Conservation (phyloP, 176 grass and related monocot genomes). For the Puccinellia tenuiflora region DNA sequence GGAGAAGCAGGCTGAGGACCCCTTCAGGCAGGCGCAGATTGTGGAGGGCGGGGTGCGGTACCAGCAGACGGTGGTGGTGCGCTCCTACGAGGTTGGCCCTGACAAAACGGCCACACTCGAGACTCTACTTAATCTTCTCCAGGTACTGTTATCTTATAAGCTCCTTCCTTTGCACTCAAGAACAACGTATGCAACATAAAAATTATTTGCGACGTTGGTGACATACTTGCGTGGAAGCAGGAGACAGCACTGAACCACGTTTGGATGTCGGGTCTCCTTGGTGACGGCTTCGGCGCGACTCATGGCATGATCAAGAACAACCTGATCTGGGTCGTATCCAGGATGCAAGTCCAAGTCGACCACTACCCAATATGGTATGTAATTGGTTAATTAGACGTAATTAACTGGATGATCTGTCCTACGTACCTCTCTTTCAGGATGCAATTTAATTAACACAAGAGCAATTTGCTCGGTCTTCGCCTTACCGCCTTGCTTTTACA, state of each 20-base stretch:
- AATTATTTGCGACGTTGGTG: background rate
- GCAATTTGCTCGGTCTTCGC: background rate
- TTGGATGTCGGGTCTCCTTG: constrained; percentile 67
- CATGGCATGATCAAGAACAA: constrained; percentile 67
- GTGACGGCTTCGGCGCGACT: constrained; percentile 71
- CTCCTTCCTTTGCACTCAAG: background rate
- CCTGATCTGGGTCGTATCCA: constrained; percentile 73
- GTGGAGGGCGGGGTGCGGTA: constrained; percentile 57
- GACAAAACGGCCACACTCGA: constrained; percentile 59
- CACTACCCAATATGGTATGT: constrained; percentile 57
- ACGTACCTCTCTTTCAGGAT: background rate
- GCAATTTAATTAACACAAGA: background rate
- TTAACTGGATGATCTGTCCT: background rate
- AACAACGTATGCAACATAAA: background rate
- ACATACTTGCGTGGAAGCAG: background rate
- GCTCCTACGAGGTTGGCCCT: constrained; percentile 52
- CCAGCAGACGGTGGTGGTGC: constrained; percentile 55
- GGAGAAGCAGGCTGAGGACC: constrained; percentile 47
- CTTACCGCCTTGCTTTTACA: background rate
- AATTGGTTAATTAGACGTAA: background rate
- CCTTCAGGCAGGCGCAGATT: constrained; percentile 55
- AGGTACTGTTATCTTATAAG: constrained; percentile 21
- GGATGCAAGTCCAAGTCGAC: constrained; percentile 61
- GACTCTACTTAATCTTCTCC: constrained; percentile 64
- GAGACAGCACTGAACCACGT: constrained; percentile 72